Evolutionary conservation across 2,329 filamentous ascomycete genomes (phyloP), one percentile per base, ranked within the genome.

Genomic region (Aspergillus sp.): DNA sequence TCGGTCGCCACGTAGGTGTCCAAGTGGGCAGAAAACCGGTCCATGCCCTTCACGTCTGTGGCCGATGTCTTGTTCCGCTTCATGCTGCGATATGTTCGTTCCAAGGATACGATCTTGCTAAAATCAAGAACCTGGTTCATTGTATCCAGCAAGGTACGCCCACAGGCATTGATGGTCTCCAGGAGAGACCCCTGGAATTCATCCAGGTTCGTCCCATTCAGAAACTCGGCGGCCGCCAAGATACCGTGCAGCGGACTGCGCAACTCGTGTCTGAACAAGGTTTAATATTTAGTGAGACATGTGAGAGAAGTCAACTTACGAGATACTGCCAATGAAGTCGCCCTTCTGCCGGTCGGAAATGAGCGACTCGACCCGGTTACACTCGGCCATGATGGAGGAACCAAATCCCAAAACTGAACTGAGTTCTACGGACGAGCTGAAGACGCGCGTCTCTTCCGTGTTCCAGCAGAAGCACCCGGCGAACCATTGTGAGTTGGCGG

Each of bases 31-130:
- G 72, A 72, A 7, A 75, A 64, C 38, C 68, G 71, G 54, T 75
- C 71, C 6, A 70, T 64, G 10, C 68, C 65, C 57, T 68, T 71
- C 17, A 69, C 57, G 5, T 75, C 73, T 2, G 69, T 66, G 7
- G 64, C 53, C 2, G 68, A 61, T 10, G 69, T 69, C 23, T 68
- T 71, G 38, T 63, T 68, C 17, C 66, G 67, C 51, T 70, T 76
- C 58, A 73, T 49, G n/a, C 72, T 71, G 19, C 70, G 71, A 71
- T 72, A 75, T 1, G 71, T 75, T 47, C 72, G 68, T 59, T 76
- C 74, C 42, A 77, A 58, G 3, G 74, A 76, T 5, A 76, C 72
- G 15, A 87, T 82, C 62, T 86, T 86, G 30, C 82, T 83, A 52
- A 81, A 86, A 57, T 80, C 77, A 13, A 80, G 68, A 0, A 80